Conservation (phyloP, 1,284 basidiomycete genomes). For the Sanghuangporus sanghuang region DNA sequence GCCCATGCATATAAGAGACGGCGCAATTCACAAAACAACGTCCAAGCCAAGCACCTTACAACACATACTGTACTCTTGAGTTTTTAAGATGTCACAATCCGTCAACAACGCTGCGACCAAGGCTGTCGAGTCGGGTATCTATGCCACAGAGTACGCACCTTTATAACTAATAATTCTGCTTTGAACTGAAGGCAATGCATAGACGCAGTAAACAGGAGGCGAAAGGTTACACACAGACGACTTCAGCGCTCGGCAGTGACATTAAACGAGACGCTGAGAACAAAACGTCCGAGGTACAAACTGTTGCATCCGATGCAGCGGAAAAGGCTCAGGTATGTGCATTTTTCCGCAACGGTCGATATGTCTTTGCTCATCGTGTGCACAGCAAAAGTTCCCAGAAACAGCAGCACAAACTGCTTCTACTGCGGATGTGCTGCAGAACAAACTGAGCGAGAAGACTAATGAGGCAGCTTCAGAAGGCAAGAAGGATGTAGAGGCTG, state of each 20-base stretch:
- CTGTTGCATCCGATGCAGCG: constrained; percentile 21
- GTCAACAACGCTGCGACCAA: constrained; percentile 16
- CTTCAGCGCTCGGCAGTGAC: background rate
- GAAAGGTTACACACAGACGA: background rate
- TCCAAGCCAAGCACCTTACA: background rate
- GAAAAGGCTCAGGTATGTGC: constrained; percentile 20
- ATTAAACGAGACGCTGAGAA: constrained; percentile 16
- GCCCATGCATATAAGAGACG: too few species aligned
- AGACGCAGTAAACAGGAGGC: constrained; percentile 8
- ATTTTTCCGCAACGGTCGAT: background rate
- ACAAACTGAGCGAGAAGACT: constrained; percentile 37
- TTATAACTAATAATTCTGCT: background rate
- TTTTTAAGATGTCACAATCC: constrained; percentile 15
- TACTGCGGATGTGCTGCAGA: constrained; percentile 41
- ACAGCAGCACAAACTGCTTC: constrained; percentile 36
- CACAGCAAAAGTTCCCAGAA: constrained; percentile 39
- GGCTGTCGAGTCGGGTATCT: constrained; percentile 18
- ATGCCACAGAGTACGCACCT: constrained; percentile 17
- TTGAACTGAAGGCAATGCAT: background rate
- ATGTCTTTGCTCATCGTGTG: background rate
- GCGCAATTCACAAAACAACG: background rate
- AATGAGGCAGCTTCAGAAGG: constrained; percentile 52
- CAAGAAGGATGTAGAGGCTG: constrained; percentile 40
- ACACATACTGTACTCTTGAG: background rate
- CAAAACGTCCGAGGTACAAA: constrained; percentile 17